Conservation (phyloP, 306 rosid genomes). For the cucumber (Cucumis sativus) region DNA sequence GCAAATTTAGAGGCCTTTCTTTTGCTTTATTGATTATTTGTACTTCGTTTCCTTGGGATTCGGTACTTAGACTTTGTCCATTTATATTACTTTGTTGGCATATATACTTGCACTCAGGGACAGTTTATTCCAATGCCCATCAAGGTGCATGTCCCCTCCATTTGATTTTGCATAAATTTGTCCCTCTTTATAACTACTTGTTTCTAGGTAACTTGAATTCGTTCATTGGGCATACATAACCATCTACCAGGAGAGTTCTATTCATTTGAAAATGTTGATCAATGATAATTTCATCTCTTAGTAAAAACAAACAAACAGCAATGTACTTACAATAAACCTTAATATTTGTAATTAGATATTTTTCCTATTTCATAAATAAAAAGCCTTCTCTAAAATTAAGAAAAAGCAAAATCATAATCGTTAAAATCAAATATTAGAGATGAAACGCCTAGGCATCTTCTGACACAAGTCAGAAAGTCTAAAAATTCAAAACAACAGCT, state of each 20-base stretch:
- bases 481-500: slow-evolving; percentile 1
- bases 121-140: no score
- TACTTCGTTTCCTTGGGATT: no score
- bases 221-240: background rate
- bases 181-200: background rate
- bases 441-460: background rate
- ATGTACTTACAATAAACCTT: background rate
- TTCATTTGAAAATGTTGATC: background rate
- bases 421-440: background rate
- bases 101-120: no score
- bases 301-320: background rate
- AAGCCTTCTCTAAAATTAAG: background rate
- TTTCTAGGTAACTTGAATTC: background rate
- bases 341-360: background rate
- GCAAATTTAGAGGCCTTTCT: no score
- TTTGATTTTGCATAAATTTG: background rate
- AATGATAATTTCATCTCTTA: background rate
- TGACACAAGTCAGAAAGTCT: background rate
- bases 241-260: background rate
- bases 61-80: no score
- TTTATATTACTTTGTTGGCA: no score
- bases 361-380: background rate
- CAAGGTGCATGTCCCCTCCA: background rate
- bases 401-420: background rate
- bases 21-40: no score